These are phyloP conservation scores for Teratosphaeria viscida DNA, from an alignment of 2,329 filamentous ascomycete genomes.

Conservation along the genomic window DNA sequence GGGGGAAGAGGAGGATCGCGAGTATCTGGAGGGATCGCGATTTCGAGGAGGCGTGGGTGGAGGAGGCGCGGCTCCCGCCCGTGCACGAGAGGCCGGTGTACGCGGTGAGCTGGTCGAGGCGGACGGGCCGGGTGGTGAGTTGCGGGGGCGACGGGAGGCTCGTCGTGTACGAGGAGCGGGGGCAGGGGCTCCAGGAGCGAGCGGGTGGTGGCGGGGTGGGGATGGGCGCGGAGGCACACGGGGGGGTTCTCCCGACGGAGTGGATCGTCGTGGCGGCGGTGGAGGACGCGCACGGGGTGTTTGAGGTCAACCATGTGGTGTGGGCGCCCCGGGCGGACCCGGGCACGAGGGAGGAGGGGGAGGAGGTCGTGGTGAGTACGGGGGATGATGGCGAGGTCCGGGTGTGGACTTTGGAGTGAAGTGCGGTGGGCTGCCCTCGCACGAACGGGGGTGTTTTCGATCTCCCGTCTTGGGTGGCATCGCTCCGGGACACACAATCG, in stretches of 20 bases:
- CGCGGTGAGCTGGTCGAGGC: conserved; percentile 70
- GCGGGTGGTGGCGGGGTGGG: conserved; percentile 20
- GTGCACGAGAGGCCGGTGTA: conserved; percentile 76
- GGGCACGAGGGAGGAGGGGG: conserved; percentile 47
- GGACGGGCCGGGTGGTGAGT: conserved; percentile 70
- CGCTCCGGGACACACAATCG: too few species aligned
- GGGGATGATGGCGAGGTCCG: conserved; percentile 85
- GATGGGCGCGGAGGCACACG: too few species aligned
- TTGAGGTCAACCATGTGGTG: conserved; percentile 83
- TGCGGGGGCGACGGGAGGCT: conserved; percentile 79
- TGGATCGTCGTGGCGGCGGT: conserved; percentile 66
- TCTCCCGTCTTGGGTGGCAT: not conserved
- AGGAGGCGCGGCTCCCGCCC: conserved; percentile 63
- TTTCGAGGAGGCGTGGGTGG: conserved; percentile 73
- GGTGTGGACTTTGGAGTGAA: conserved; percentile 49
- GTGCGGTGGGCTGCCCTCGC: not conserved
- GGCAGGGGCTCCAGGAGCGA: conserved; percentile 14
- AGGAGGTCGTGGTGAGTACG: conserved; percentile 83
- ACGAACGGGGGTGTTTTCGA: not conserved
- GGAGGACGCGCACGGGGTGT: conserved; percentile 73
- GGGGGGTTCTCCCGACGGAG: too few species aligned
- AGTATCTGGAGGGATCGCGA: conserved; percentile 70
- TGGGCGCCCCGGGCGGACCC: conserved; percentile 76
- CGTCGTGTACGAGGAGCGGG: conserved; percentile 63
- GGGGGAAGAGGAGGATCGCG: conserved; percentile 56